Base-by-base conservation (phyloP, 139 green algal species). In the Edaphochlamys debaryana region DNA sequence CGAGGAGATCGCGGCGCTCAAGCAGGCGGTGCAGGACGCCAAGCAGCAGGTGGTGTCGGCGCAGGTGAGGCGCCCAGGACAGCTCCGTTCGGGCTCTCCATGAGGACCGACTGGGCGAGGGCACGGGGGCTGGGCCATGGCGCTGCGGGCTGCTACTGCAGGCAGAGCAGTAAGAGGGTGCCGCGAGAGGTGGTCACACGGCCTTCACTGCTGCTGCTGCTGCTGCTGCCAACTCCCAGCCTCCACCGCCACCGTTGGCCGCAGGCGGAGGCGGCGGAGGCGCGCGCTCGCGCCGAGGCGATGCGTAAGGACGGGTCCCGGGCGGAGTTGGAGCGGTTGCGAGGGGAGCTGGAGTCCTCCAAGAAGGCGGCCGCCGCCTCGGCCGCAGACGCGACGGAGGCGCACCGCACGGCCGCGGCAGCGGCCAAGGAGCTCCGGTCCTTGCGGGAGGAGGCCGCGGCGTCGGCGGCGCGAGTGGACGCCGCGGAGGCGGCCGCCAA, bases 211-310 rank as follows among this genome's bases (percentile, higher is more conserved):
- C 45, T 13, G 45, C 45, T 13, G 45, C 45, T 13, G 45, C 45
- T 22, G 45, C 45, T 9, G 45, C 45, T 13, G 11, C 45, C 45
- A 54, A 54, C 45, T 13, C 45, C 45, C 54, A 17, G 15, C 20
- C 45, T 54, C 45, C 45, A 9, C 45, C 13, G 45, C 45, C 45
- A 54, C 45, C 11, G n/a, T n/a, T 54, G 45, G 45, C 45, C 45
- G 58, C 75, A 71, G 75, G 41, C 41, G 30, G 75, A 81, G 62
- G 75, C 42, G 30, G 58, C 75, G 41, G 75, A 81, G 60, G 75
- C 75, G 38, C 40, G 60, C 7, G 75, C 75, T 9, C 60, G 60
- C 8, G 75, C 58, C 0, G 75, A 71, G 60, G 75, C 58, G 40
- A 30, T 41, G 75, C 75, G 75, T 8, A 71, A 62, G 58, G 75